phyloP scores from a whole-genome alignment of 2,329 filamentous ascomycete species.

The Coniochaeta sp. region DNA sequence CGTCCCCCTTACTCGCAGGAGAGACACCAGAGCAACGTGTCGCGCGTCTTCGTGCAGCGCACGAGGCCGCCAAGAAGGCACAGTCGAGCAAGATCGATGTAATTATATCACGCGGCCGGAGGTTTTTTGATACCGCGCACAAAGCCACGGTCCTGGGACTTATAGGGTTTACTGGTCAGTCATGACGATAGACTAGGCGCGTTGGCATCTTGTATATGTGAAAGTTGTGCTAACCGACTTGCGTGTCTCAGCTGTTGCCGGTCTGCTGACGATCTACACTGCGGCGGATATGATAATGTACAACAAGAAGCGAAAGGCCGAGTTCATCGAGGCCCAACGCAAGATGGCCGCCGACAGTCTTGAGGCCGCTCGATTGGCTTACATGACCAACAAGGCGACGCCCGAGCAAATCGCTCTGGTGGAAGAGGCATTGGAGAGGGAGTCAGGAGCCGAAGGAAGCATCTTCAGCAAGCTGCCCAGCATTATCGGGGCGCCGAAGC shows the following conservation, averaged over 20 bases:
- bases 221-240: too few relatives aligned
- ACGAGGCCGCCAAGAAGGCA: slow-evolving; percentile 57
- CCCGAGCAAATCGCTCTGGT: slow-evolving; percentile 49
- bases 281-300: slow-evolving; percentile 54
- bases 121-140: slow-evolving; percentile 48
- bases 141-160: slow-evolving; percentile 46
- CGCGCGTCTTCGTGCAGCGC: slow-evolving; percentile 58
- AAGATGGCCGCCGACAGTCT: slow-evolving; percentile 46
- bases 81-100: slow-evolving; percentile 45
- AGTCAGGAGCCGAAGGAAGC: slow-evolving; percentile 12
- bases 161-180: slow-evolving; percentile 49
- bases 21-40: slow-evolving; percentile 67
- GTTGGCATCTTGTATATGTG: too few relatives aligned
- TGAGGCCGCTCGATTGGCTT: slow-evolving; percentile 49
- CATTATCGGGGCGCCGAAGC: slow-evolving; percentile 35
- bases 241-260: slow-evolving; percentile 37
- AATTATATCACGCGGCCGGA: slow-evolving; percentile 37
- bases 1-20: slow-evolving; percentile 12
- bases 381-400: slow-evolving; percentile 49
- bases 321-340: slow-evolving; percentile 50
- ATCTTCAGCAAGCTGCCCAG: slow-evolving; percentile 37
- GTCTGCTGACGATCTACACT: slow-evolving; percentile 49
- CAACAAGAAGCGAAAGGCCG: slow-evolving; percentile 51
- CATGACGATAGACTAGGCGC: background rate
- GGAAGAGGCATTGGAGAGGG: slow-evolving; percentile 44